A percentile compares a stretch with the other conserved stretches of the same genome.
Conservation (phyloP, 495 filamentous ascomycete genomes). For the Rostrohypoxylon terebratum region DNA sequence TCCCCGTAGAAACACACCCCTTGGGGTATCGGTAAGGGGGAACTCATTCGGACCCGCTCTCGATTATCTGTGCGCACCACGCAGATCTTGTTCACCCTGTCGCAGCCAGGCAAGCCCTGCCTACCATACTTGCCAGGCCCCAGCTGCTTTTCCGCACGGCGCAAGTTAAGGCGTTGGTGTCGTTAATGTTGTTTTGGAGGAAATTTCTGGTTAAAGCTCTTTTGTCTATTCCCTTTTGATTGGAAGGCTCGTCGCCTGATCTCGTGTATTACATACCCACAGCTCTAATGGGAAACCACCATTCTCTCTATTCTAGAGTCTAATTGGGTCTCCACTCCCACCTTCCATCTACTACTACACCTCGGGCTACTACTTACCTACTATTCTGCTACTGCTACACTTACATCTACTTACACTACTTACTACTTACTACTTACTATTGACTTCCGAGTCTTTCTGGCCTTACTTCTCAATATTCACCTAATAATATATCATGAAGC, state of each 20-base stretch:
- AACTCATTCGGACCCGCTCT: conserved; percentile 43
- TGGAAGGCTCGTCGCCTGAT: conserved; percentile 41
- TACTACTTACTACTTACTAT: conserved; percentile 7
- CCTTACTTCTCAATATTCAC: conserved; percentile 43
- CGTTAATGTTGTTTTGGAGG: conserved; percentile 46
- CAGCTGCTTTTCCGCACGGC: conserved; percentile 45
- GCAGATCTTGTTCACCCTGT: conserved; percentile 47
- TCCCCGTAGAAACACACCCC: conserved; percentile 40
- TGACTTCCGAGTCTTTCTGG: conserved; percentile 7
- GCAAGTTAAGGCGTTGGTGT: conserved; percentile 46
- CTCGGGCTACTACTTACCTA: too few species aligned
- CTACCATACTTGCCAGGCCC: conserved; percentile 35
- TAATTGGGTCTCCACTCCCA: conserved; percentile 48
- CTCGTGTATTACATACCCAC: conserved; percentile 45
- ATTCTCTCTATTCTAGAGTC: conserved; percentile 41
- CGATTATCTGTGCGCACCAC: conserved; percentile 47
- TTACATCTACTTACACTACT: neutral
- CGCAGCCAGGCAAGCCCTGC: conserved; percentile 45
- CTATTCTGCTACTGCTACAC: too few species aligned
- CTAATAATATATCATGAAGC: conserved; percentile 47
- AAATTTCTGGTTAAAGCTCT: conserved; percentile 37
- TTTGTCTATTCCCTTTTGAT: conserved; percentile 36
- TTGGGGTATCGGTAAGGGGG: conserved; percentile 38
- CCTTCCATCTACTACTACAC: conserved; percentile 14
- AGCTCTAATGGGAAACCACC: conserved; percentile 31